Evolutionary conservation across 306 rosid species (phyloP), one percentile per base, ranked within the genome.

Genomic region (Gynostemma pentaphyllum): DNA sequence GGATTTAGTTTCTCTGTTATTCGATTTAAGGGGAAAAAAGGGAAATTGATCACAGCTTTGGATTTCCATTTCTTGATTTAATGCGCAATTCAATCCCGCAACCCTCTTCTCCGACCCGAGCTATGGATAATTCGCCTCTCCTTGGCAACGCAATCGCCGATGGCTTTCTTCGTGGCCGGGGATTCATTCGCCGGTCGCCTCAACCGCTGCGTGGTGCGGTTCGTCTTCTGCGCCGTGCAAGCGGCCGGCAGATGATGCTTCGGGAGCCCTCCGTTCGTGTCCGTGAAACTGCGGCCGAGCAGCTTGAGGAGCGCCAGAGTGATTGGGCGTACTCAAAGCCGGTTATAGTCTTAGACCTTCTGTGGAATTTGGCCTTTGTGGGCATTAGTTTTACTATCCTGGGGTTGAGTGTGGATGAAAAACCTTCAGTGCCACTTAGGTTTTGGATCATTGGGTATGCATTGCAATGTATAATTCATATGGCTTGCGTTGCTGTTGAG

Each of bases 271-370:
- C 90, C 7, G 80, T 88, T 37, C 77, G 70, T 7, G 97, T 90
- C 14, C 81, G 97, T 2, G 97, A 90, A 70, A 78, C 70, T 55
- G 94, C 95, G 16, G 96, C 95, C 40, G 96, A 77, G 74, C 87
- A 86, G 82, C 78, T 83, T 47, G 97, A 90, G 75, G 91, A 72
- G 74, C 79, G 94, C 28, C 96, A 82, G 79, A 82, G 95, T 45
- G 76, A 76, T 37, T 82, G 96, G 94, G 86, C 85, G 1, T 74
- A 76, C 48, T 86, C 95, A 9, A 80, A 76, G 73, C 86, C 89
- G 22, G 79, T 87, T n/a, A 77, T 88, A 22, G 73, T 74, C 5
- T 37, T 88, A 21, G 95, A 88, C 64, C 67, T 88, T 30, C 60
- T 75, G 10, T 88, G 99, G 99, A 84, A 88, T 74, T 32, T 84